A percentile compares a stretch with the other conserved stretches of the same genome.
These are phyloP conservation scores for Beauveria sp. DNA, from an alignment of 2,329 filamentous ascomycete genomes.

Conservation along the genomic window DNA sequence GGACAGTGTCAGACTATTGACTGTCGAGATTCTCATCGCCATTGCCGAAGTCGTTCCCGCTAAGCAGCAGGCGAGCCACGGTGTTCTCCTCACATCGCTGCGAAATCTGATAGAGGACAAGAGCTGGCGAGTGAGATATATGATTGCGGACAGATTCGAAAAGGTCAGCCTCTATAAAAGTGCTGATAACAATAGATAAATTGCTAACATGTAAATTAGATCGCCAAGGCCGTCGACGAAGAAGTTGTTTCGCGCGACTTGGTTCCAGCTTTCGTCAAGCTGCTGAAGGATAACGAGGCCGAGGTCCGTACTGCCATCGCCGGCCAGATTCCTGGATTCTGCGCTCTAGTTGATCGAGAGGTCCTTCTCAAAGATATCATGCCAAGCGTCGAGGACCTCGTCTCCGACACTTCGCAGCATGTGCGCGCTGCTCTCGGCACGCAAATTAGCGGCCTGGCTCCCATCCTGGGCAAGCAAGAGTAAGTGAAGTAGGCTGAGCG, in stretches of 20 bases:
- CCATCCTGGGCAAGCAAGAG: slow-evolving; percentile 97
- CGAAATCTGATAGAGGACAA: slow-evolving; percentile 96
- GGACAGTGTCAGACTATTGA: slow-evolving; percentile 91
- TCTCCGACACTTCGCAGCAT: slow-evolving; percentile 93
- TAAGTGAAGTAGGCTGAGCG: slow-evolving; percentile 39
- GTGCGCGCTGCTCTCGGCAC: slow-evolving; percentile 92
- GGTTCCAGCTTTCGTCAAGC: slow-evolving; percentile 93
- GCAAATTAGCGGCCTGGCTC: slow-evolving; percentile 92
- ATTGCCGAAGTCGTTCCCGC: slow-evolving; percentile 97
- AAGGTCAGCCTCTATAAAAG: slow-evolving; percentile 52
- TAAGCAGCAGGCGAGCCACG: slow-evolving; percentile 94
- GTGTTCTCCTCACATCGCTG: slow-evolving; percentile 81
- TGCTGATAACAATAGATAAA: background rate
- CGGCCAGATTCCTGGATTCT: slow-evolving; percentile 97
- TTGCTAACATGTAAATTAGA: slow-evolving; percentile 43
- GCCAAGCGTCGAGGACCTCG: slow-evolving; percentile 90
- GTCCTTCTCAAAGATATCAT: slow-evolving; percentile 93
- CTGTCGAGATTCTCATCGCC: slow-evolving; percentile 91
- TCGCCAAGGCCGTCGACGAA: slow-evolving; percentile 96
- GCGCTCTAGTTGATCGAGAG: slow-evolving; percentile 75
- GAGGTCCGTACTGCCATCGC: slow-evolving; percentile 96
- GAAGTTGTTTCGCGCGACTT: slow-evolving; percentile 91
- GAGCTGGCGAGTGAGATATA: slow-evolving; percentile 98
- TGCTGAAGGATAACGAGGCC: slow-evolving; percentile 95
- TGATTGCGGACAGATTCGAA: slow-evolving; percentile 97